Percentiles rank a stretch among this genome's conserved stretches.
These are phyloP conservation scores for Calonectria multiphialidica DNA, from an alignment of 2,329 filamentous ascomycete genomes.

Conservation along the genomic window DNA sequence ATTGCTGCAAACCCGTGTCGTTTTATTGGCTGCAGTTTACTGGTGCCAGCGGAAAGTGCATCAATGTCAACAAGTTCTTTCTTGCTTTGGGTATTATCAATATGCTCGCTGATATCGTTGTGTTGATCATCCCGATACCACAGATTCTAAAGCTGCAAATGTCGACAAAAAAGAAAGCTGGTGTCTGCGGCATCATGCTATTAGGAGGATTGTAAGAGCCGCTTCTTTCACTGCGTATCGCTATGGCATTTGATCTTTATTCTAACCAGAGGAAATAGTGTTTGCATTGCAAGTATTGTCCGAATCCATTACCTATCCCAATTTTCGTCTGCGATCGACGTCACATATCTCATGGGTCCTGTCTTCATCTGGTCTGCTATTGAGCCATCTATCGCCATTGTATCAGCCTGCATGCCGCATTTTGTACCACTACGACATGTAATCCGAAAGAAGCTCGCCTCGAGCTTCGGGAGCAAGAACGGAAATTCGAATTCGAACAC, in stretches of 20 bases:
- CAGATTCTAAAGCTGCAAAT: conserved; percentile 25
- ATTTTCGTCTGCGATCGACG: conserved; percentile 6
- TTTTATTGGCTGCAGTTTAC: conserved; percentile 20
- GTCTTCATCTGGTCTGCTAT: conserved; percentile 28
- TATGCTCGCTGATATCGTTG: conserved; percentile 15
- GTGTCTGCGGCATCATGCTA: conserved; percentile 15
- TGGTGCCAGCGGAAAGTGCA: conserved; percentile 15
- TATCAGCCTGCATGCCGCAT: conserved; percentile 26
- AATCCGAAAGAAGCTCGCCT: conserved; percentile 8
- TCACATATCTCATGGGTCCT: conserved; percentile 21
- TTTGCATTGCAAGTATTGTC: conserved; percentile 22
- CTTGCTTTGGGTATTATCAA: conserved; percentile 24
- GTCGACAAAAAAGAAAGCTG: conserved; percentile 16
- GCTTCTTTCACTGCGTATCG: too few relatives aligned
- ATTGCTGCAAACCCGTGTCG: conserved; percentile 12
- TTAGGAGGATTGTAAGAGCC: conserved; percentile 22
- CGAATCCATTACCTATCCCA: conserved; percentile 19
- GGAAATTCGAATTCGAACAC: not conserved
- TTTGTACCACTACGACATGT: conserved; percentile 21
- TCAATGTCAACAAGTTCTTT: conserved; percentile 28
- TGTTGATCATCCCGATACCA: conserved; percentile 17
- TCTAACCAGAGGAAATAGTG: conserved; percentile 7
- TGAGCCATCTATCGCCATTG: conserved; percentile 24
- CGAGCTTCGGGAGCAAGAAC: not conserved
- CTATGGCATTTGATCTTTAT: too few relatives aligned